These are phyloP conservation scores for Xenoacremonium recifei DNA, from an alignment of 2,329 filamentous ascomycete species.

Conservation along the genomic window DNA sequence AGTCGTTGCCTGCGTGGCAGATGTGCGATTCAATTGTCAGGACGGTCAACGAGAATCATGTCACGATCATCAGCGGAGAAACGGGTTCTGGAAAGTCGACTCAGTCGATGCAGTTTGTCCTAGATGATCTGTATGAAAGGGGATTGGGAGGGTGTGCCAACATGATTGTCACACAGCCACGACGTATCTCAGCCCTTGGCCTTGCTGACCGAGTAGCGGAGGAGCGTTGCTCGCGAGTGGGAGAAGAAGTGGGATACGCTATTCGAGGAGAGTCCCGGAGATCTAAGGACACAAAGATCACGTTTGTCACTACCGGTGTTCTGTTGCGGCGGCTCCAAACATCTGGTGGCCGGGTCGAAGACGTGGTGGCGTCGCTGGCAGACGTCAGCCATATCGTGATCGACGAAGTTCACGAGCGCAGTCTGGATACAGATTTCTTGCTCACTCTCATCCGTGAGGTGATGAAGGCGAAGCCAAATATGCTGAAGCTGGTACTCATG, in stretches of 20 bases:
- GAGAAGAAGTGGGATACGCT: conserved; percentile 85
- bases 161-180: conserved; percentile 93
- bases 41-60: conserved; percentile 74
- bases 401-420: conserved; percentile 95
- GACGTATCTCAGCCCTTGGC: conserved; percentile 90
- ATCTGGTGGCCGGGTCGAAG: conserved; percentile 74
- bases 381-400: conserved; percentile 95
- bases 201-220: conserved; percentile 93
- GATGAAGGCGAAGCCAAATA: conserved; percentile 67
- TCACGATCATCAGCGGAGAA: conserved; percentile 95
- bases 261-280: conserved; percentile 88
- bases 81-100: conserved; percentile 97
- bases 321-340: conserved; percentile 88
- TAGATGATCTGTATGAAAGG: conserved; percentile 82
- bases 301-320: conserved; percentile 94
- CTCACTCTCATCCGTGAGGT: conserved; percentile 85
- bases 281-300: conserved; percentile 76
- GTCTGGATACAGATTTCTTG: conserved; percentile 91
- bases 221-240: conserved; percentile 78
- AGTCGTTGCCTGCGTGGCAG: conserved; percentile 82
- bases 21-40: conserved; percentile 74
- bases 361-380: conserved; percentile 76
- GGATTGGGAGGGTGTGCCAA: conserved; percentile 76
- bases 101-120: conserved; percentile 91
- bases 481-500: conserved; percentile 92